Conservation (phyloP, 495 filamentous ascomycete species). For the Stereocaulon alpinum region DNA sequence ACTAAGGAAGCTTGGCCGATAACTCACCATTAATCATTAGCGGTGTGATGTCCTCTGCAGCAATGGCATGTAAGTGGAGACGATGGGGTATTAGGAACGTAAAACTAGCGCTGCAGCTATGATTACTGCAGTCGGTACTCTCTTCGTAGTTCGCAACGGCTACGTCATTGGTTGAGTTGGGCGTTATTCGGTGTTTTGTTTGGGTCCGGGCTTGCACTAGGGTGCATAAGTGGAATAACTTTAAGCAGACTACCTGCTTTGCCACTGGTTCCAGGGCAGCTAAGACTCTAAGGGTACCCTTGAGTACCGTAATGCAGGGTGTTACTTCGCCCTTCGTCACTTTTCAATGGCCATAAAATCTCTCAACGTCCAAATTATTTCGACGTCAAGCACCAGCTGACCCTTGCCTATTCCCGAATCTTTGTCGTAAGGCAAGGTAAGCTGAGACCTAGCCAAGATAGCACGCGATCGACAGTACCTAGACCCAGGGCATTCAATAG, state of each 20-base stretch:
- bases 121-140: not conserved
- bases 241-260: not conserved
- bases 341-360: not conserved
- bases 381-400: not conserved
- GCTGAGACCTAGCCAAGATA: not conserved
- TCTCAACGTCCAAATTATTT: not conserved
- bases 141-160: not conserved
- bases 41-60: not conserved
- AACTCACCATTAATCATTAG: not conserved
- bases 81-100: not conserved
- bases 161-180: not conserved
- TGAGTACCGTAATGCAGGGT: not conserved
- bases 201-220: no score
- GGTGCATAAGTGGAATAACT: not conserved
- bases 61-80: not conserved
- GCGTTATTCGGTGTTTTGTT: no score
- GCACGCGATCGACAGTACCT: not conserved
- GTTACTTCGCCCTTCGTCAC: not conserved
- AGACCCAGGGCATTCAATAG: not conserved
- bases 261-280: not conserved
- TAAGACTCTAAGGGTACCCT: not conserved
- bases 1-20: not conserved
- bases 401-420: not conserved
- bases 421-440: not conserved
- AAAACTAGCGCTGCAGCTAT: not conserved